Evolutionary conservation across 1,284 basidiomycete genomes (phyloP).

Genomic region (Trametes sp.): DNA sequence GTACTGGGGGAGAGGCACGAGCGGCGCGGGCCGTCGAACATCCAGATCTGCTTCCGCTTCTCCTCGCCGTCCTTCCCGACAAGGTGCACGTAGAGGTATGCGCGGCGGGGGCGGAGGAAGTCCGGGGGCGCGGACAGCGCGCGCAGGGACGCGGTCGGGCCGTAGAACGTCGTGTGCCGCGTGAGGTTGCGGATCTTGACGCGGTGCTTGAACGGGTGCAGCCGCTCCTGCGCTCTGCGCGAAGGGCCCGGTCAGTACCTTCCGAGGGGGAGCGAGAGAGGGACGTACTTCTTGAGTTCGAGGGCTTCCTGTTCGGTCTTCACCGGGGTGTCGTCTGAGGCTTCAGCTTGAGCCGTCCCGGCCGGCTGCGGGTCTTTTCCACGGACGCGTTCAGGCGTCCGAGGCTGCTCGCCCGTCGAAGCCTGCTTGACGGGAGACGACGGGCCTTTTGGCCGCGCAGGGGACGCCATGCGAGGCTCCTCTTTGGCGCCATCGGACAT

Average conservation of each 20-base stretch:
- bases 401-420: no score
- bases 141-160: conserved; percentile 1
- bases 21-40: conserved; percentile 11
- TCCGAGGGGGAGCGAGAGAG: not conserved
- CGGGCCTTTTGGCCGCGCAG: not conserved
- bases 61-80: not conserved
- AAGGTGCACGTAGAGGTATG: conserved; percentile 21
- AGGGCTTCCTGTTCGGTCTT: not conserved
- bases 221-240: not conserved
- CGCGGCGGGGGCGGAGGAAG: conserved; percentile 12
- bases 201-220: conserved; percentile 6
- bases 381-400: no score
- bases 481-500: not conserved
- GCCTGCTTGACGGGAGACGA: not conserved
- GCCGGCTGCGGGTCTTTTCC: not conserved
- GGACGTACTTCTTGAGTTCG: not conserved
- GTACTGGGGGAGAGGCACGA: not conserved
- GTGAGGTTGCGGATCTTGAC: conserved; percentile 20
- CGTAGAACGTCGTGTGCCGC: conserved; percentile 14
- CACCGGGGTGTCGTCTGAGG: not conserved
- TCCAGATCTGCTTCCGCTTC: conserved; percentile 15
- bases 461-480: not conserved
- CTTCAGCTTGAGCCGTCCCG: not conserved
- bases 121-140: conserved; percentile 9
- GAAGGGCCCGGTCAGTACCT: not conserved